A percentile compares a stretch with the other conserved stretches of the same genome.
Conservation (phyloP, 1,284 basidiomycete species). For the Gymnopus androsaceus region DNA sequence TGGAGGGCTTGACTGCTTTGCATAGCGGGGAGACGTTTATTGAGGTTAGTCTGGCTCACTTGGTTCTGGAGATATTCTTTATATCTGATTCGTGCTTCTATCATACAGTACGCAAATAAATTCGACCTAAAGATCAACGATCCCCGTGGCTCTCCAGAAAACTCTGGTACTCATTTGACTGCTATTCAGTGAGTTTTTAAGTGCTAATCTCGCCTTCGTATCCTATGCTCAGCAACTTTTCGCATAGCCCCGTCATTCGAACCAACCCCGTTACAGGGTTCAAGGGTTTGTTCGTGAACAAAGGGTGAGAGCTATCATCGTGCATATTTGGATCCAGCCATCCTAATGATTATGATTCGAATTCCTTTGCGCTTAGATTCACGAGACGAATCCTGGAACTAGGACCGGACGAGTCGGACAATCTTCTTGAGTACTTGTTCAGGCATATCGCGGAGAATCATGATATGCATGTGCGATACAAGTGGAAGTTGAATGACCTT, state of each 20-base stretch:
- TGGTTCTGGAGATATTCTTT: not conserved
- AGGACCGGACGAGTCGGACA: slow-evolving; percentile 57
- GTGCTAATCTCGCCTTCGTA: not conserved
- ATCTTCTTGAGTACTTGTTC: slow-evolving; percentile 50
- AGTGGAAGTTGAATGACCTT: slow-evolving; percentile 50
- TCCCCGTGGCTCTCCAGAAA: slow-evolving; percentile 57
- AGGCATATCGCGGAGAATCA: slow-evolving; percentile 58
- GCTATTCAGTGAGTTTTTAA: slow-evolving; percentile 54
- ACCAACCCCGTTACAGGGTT: slow-evolving; percentile 68
- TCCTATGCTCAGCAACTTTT: not conserved
- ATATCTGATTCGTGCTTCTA: not conserved
- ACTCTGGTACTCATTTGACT: slow-evolving; percentile 55
- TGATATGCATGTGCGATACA: slow-evolving; percentile 60
- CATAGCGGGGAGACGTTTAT: slow-evolving; percentile 59
- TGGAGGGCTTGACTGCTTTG: slow-evolving; percentile 61
- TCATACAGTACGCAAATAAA: slow-evolving; percentile 30
- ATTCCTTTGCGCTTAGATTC: slow-evolving; percentile 40
- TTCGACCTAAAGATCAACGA: slow-evolving; percentile 36
- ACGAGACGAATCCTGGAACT: slow-evolving; percentile 66
- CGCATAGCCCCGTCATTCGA: slow-evolving; percentile 47
- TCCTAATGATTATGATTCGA: not conserved
- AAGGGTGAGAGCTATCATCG: slow-evolving; percentile 30
- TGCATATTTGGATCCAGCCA: no score
- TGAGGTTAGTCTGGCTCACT: slow-evolving; percentile 30
- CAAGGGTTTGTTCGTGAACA: slow-evolving; percentile 69